Base-by-base conservation (phyloP, 1,139 yeast genomes). In the Lodderomyces margitis region DNA sequence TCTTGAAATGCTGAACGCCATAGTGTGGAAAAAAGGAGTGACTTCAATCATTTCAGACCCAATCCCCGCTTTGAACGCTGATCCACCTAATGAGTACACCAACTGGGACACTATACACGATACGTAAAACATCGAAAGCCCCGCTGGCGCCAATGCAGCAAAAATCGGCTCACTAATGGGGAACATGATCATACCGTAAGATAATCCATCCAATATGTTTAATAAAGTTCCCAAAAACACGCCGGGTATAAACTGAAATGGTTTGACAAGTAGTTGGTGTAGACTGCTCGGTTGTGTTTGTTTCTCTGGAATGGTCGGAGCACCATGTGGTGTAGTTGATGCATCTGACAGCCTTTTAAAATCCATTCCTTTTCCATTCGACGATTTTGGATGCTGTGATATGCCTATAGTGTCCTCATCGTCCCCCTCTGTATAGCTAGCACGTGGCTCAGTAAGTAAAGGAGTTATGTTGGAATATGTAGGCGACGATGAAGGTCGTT, bases 21-120 rank as follows among this genome's bases (percentile, higher is more conserved):
- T 91, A 3, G 95, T 78, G 57, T 92, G 98, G 70, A 92, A 92
- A 60, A 92, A 92, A 1, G 98, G 98, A 1, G 97, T 95, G 16
- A 92, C 91, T 62, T 92, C 98, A 51, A 92, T 92, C 98, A 92
- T 92, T 65, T 92, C 98, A 3, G 96, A 87, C 0, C 98, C 98
- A 39, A 91, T 83, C 8, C 96, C 96, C 7, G 92, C 78, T 48
- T 80, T 81, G 64, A 92, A 92, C 4, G 88, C 85, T 10, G 96
- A 87, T 2, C 95, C 95, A 15, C 98, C 98, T 21, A 86, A 63
- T 0, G 98, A 89, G 58, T 79, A 91, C 3, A 88, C 86, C 50
- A 89, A 66, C 57, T 92, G 98, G 0, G 96, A 86, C 1, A 91
- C 78, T 20, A 92, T 77, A 40, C 96, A 87, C 6, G 96, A 87